These are phyloP conservation scores for Wickerhamomyces bovis DNA, from an alignment of 805 yeast species.

Conservation along the genomic window DNA sequence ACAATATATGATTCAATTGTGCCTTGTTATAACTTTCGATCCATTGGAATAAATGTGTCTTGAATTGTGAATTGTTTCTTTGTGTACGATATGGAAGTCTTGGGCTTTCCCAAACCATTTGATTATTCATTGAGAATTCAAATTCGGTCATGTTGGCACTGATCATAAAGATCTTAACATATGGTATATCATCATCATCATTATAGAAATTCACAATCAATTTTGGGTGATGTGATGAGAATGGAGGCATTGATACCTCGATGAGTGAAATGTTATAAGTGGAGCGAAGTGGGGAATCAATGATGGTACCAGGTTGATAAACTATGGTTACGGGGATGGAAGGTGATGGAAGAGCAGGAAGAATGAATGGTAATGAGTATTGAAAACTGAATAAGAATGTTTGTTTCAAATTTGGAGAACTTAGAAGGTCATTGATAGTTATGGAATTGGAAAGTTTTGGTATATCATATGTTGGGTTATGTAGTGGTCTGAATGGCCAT, in stretches of 20 bases:
- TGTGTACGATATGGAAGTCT: conserved; percentile 15
- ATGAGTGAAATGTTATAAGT: conserved; percentile 16
- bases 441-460: conserved; percentile 17
- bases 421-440: conserved; percentile 26
- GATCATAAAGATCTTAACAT: conserved; percentile 46
- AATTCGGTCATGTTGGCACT: conserved; percentile 51
- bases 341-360: conserved; percentile 14
- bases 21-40: conserved; percentile 35
- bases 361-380: conserved; percentile 35
- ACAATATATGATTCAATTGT: conserved; percentile 23
- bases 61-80: conserved; percentile 29
- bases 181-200: conserved; percentile 24
- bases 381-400: conserved; percentile 45
- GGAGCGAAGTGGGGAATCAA: conserved; percentile 5
- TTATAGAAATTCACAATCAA: conserved; percentile 53
- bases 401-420: conserved; percentile 27
- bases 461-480: conserved; percentile 14
- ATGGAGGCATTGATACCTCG: conserved; percentile 32
- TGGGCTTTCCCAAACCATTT: conserved; percentile 63
- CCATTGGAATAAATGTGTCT: conserved; percentile 39
- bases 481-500: conserved; percentile 19
- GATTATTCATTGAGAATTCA: conserved; percentile 55
- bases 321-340: conserved; percentile 20
- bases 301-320: conserved; percentile 29
- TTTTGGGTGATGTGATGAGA: conserved; percentile 58